A percentile compares a stretch with the other conserved stretches of the same genome.
Conservation (phyloP, 1,139 yeast genomes). For the Kodamaea suecica region DNA sequence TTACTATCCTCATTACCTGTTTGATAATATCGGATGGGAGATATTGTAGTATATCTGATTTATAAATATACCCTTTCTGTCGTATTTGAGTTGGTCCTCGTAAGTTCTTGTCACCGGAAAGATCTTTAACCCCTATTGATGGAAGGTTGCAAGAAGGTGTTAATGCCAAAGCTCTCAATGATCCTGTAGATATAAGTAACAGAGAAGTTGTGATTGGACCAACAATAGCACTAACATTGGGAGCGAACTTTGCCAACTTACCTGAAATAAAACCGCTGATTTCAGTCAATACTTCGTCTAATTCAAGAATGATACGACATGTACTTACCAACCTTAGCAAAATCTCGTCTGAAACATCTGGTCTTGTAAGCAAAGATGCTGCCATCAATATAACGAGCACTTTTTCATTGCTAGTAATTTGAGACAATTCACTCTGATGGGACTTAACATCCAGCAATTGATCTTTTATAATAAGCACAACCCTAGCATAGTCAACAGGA, state of each 20-base stretch:
- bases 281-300: slow-evolving; percentile 41
- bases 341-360: slow-evolving; percentile 27
- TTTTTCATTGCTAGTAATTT: slow-evolving; percentile 58
- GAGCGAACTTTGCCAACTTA: slow-evolving; percentile 63
- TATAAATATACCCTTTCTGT: slow-evolving; percentile 64
- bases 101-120: slow-evolving; percentile 25
- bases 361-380: slow-evolving; percentile 33
- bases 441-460: slow-evolving; percentile 35
- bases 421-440: slow-evolving; percentile 35
- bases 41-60: slow-evolving; percentile 49
- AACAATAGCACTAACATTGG: slow-evolving; percentile 71
- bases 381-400: slow-evolving; percentile 74
- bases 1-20: slow-evolving; percentile 73
- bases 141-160: slow-evolving; percentile 86
- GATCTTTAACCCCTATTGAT: slow-evolving; percentile 65
- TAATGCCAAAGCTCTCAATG: slow-evolving; percentile 61
- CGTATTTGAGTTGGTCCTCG: slow-evolving; percentile 37
- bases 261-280: slow-evolving; percentile 57
- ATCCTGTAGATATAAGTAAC: slow-evolving; percentile 67
- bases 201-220: slow-evolving; percentile 77
- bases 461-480: slow-evolving; percentile 53
- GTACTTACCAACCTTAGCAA: slow-evolving; percentile 41
- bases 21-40: slow-evolving; percentile 59
- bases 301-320: slow-evolving; percentile 45
- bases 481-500: slow-evolving; percentile 60